Base-by-base conservation (phyloP, 2,329 filamentous ascomycete species). In the Phialophora chinensis region DNA sequence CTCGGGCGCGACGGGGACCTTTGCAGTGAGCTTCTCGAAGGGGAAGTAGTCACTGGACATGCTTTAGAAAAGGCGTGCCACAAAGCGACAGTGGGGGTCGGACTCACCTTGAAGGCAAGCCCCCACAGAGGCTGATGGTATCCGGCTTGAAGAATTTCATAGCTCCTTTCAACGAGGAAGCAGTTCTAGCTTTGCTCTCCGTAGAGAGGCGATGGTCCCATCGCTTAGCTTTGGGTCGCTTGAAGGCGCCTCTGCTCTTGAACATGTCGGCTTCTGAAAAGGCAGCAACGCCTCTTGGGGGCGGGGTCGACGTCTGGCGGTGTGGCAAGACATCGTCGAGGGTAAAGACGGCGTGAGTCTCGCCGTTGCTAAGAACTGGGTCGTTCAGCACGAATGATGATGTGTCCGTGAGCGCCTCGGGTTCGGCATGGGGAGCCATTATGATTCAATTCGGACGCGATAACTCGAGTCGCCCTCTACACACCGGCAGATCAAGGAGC, bases 111-210 rank as follows among this genome's bases (percentile, higher is more conserved):
- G 92, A 93, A 3, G 95, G 95, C 23, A 99, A 82, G 3, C 95
- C 95, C 60, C 95, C 95, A 63, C 95, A 95, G 1, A 99, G 88
- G 1, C 93, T 97, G 75, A 99, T 95, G 66, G 97, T 77, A 75
- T 83, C 93, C 0, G 93, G 92, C 47, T 85, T 91, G 61, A 98
- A 86, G 76, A 89, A 90, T 63, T 86, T 86, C 53, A 93, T 93
- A 4, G 93, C 93, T 67, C 86, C 84, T 79, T 98, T 98, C 67
- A 98, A 82, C n/a, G 89, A 89, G 70, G 86, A 91, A 38, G 85
- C 88, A 77, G 80, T 76, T 66, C 82, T 77, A 31, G 84, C 77
- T 65, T 83, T 82, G 68, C 86, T 87, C 76, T 94, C 91, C 8
- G 80, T 71, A 31, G 83, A 90, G 55, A 93, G 78, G 65, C 87